Evolutionary conservation across 129 eudicot genomes (phyloP).

Genomic region (Artemisia annua): DNA sequence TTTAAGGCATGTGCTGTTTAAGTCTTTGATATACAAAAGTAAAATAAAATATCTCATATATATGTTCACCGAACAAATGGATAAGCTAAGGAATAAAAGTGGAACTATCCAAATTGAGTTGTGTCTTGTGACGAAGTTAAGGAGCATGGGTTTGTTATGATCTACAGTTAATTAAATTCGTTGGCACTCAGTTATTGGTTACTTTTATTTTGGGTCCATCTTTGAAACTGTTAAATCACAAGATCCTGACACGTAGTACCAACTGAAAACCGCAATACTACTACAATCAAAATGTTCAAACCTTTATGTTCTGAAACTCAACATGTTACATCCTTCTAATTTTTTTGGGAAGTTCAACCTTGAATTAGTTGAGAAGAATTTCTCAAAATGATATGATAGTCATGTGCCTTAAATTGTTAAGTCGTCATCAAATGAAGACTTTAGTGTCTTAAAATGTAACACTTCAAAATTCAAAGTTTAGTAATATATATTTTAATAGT

Average conservation of each 20-base stretch:
- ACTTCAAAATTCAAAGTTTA: too few species aligned
- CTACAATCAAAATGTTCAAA: not conserved
- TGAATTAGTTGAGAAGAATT: not conserved
- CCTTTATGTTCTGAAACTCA: not conserved
- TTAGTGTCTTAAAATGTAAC: too few species aligned
- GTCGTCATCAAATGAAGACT: too few species aligned
- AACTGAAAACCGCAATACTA: constrained; percentile 32
- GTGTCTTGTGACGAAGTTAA: constrained; percentile 33
- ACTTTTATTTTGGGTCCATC: constrained; percentile 17
- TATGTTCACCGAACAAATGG: not conserved
- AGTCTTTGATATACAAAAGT: too few species aligned
- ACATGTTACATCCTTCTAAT: not conserved
- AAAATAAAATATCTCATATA: too few species aligned
- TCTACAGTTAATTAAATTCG: constrained; percentile 37
- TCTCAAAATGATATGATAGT: too few species aligned
- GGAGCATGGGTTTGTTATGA: constrained; percentile 40
- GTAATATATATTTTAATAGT: too few species aligned
- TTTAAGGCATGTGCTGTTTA: too few species aligned
- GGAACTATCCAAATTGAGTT: constrained; percentile 31
- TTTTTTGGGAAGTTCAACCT: constrained; percentile 5
- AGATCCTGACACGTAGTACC: constrained; percentile 33
- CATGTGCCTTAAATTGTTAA: too few species aligned
- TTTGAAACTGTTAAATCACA: constrained; percentile 15
- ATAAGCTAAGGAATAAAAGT: constrained; percentile 31
- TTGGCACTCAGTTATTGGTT: constrained; percentile 43